phyloP scores from a whole-genome alignment of 345 rosid genomes.

The Eucalyptus regnans region DNA sequence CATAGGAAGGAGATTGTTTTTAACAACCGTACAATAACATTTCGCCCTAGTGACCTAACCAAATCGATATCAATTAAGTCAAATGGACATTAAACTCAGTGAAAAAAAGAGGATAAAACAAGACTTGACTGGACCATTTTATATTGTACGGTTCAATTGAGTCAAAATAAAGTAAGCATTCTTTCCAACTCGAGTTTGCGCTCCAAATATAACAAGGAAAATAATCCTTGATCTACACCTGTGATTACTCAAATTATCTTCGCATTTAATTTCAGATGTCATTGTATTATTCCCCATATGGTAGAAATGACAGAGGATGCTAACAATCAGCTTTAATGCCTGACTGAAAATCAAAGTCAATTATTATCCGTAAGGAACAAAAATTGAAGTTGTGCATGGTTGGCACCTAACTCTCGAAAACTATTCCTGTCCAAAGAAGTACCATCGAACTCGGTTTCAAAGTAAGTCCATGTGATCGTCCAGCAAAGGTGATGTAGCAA shows the following conservation, averaged over 20 bases:
- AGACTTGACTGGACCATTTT: neutral
- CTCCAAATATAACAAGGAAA: neutral
- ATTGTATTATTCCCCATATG: neutral
- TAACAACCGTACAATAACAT: neutral
- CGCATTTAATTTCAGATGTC: neutral
- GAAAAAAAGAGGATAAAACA: neutral
- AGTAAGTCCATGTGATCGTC: neutral
- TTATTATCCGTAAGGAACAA: neutral
- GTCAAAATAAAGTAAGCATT: neutral
- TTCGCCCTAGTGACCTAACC: neutral
- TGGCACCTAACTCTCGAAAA: neutral
- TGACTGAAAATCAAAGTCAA: neutral
- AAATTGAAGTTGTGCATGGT: neutral
- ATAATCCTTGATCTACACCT: neutral
- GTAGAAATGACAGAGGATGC: neutral
- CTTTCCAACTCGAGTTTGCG: neutral
- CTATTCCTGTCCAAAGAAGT: neutral
- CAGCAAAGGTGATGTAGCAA: neutral
- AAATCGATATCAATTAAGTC: neutral
- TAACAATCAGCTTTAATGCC: neutral
- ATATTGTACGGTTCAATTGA: fast-evolving
- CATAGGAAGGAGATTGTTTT: neutral
- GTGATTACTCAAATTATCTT: neutral
- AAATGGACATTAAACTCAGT: neutral
- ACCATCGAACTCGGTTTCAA: neutral